phyloP scores from a whole-genome alignment of 305 asterid genomes.

The Ajuga reptans region DNA sequence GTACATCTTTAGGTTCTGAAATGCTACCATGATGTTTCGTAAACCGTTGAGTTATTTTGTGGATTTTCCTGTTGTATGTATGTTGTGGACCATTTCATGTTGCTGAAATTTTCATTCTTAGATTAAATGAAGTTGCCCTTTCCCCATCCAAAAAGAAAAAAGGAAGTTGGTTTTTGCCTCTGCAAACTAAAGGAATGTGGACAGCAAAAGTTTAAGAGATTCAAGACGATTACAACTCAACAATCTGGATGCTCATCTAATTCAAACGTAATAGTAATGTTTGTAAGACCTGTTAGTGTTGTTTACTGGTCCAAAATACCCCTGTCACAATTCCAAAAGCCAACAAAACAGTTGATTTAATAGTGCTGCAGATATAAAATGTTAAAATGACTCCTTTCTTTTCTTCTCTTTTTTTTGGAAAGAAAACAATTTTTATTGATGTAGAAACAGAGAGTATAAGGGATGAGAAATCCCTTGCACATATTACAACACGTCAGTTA shows the following conservation, averaged over 20 bases:
- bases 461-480: no score
- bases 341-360: not conserved
- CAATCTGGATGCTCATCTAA: not conserved
- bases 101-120: not conserved
- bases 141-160: not conserved
- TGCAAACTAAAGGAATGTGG: slow-evolving; percentile 1
- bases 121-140: not conserved
- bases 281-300: slow-evolving; percentile 12
- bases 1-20: not conserved
- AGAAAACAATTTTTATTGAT: no score
- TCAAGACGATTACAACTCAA: slow-evolving; percentile 5
- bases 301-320: not conserved
- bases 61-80: not conserved
- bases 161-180: not conserved
- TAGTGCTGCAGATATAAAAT: not conserved
- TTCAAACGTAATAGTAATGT: slow-evolving; percentile 3
- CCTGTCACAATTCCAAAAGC: not conserved
- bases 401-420: no score
- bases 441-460: no score
- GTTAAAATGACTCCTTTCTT: not conserved
- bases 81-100: not conserved
- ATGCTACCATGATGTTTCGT: not conserved
- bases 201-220: not conserved
- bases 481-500: no score
- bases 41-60: not conserved